phyloP scores from a whole-genome alignment of 1,284 basidiomycete species.

The Rhodotorula mucilaginosa region DNA sequence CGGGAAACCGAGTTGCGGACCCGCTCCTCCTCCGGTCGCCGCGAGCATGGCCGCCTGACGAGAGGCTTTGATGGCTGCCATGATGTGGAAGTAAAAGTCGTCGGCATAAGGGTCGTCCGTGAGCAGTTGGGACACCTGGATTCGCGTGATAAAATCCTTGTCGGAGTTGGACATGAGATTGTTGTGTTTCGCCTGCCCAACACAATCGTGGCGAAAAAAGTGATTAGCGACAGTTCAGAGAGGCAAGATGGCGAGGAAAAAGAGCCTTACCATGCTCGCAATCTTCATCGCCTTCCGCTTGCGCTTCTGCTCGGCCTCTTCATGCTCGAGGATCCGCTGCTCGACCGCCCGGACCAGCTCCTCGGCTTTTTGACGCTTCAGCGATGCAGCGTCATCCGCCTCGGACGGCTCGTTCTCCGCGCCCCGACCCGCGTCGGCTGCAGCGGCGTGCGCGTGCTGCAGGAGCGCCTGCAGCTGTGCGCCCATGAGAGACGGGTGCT shows the following conservation, averaged over 20 bases:
- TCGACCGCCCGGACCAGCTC: conserved; percentile 69
- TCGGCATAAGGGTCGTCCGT: conserved; percentile 94
- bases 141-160: conserved; percentile 99
- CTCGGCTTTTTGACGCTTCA: conserved; percentile 56
- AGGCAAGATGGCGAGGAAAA: background rate
- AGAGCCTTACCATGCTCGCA: conserved; percentile 68
- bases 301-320: conserved; percentile 76
- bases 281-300: conserved; percentile 78
- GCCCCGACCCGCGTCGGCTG: background rate
- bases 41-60: conserved; percentile 1
- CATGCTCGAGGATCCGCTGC: conserved; percentile 80
- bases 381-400: conserved; percentile 48
- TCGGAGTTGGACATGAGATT: conserved; percentile 98
- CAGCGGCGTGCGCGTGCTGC: conserved; percentile 30
- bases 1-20: background rate
- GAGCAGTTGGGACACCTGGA: conserved; percentile 96
- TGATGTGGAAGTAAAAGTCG: conserved; percentile 96
- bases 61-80: conserved; percentile 57
- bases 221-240: conserved; percentile 2
- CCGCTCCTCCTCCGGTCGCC: background rate
- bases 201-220: background rate
- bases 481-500: conserved; percentile 36
- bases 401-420: conserved; percentile 47
- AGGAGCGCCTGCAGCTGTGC: conserved; percentile 37
- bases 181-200: conserved; percentile 82